These are phyloP conservation scores for Penicillium subrubescens DNA, from an alignment of 495 filamentous ascomycete species.

Conservation along the genomic window DNA sequence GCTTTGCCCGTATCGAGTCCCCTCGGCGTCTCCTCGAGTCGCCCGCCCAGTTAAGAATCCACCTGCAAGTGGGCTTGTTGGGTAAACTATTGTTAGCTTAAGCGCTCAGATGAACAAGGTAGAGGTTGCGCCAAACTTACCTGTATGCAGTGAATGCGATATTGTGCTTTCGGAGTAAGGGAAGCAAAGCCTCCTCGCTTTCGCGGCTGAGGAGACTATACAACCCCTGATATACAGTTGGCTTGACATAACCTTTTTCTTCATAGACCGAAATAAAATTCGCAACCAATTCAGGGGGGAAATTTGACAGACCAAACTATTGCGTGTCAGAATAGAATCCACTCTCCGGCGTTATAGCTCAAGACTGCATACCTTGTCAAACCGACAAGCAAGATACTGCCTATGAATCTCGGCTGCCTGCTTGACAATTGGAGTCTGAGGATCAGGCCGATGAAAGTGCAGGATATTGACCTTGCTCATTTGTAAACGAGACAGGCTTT, in stretches of 20 bases:
- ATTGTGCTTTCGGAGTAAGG: not conserved
- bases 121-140: not conserved
- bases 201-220: not conserved
- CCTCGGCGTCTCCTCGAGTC: conserved; percentile 27
- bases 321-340: not conserved
- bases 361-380: not conserved
- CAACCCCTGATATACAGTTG: not conserved
- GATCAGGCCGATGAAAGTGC: not conserved
- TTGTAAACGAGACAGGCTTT: not conserved
- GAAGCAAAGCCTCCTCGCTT: not conserved
- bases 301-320: not conserved
- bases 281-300: not conserved
- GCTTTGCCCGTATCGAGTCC: conserved; percentile 27
- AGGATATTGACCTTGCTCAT: not conserved
- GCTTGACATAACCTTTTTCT: not conserved
- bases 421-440: not conserved
- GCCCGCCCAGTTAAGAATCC: conserved; percentile 48
- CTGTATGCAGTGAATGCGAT: not conserved
- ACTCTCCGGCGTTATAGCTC: not conserved
- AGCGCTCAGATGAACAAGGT: not conserved
- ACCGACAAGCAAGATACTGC: not conserved
- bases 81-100: not conserved
- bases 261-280: not conserved
- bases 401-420: not conserved
- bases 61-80: conserved; percentile 46